Conservation (phyloP, 352 stramenopile genomes). For the Pythium pyrilobum region DNA sequence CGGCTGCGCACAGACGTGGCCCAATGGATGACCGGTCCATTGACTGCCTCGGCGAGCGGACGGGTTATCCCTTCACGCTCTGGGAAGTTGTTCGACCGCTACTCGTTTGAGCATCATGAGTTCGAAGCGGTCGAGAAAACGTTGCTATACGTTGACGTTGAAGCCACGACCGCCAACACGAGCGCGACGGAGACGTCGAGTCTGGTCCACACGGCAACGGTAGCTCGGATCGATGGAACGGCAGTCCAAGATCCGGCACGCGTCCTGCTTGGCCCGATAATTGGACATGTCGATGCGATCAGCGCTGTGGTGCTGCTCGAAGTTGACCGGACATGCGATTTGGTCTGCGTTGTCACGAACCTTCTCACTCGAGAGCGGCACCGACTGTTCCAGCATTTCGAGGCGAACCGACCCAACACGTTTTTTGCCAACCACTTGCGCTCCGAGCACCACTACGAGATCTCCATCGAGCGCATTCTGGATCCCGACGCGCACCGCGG, state of each 20-base stretch:
- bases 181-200: constrained; percentile 3
- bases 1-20: constrained; percentile 37
- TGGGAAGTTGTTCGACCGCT: constrained; percentile 36
- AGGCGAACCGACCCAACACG: constrained; percentile 33
- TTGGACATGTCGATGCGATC: constrained; percentile 58
- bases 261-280: constrained; percentile 59
- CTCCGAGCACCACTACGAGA: constrained; percentile 49
- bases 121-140: constrained; percentile 23
- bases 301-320: constrained; percentile 63
- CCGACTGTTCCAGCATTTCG: constrained; percentile 47
- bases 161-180: not conserved
- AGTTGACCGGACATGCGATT: constrained; percentile 43
- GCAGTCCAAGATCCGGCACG: constrained; percentile 11
- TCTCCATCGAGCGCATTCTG: constrained; percentile 42
- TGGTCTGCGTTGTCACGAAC: constrained; percentile 54
- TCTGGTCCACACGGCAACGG: constrained; percentile 9
- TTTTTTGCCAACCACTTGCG: constrained; percentile 65
- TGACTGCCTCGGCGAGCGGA: constrained; percentile 12
- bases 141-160: constrained; percentile 22
- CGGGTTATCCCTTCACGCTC: constrained; percentile 1
- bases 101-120: constrained; percentile 37
- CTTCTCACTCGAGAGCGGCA: constrained; percentile 36
- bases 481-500: constrained; percentile 24
- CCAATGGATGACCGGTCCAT: constrained; percentile 38
- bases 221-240: constrained; percentile 12